Evolutionary conservation across 306 rosid species (phyloP).

Genomic region (Psophocarpus tetragonolobus): DNA sequence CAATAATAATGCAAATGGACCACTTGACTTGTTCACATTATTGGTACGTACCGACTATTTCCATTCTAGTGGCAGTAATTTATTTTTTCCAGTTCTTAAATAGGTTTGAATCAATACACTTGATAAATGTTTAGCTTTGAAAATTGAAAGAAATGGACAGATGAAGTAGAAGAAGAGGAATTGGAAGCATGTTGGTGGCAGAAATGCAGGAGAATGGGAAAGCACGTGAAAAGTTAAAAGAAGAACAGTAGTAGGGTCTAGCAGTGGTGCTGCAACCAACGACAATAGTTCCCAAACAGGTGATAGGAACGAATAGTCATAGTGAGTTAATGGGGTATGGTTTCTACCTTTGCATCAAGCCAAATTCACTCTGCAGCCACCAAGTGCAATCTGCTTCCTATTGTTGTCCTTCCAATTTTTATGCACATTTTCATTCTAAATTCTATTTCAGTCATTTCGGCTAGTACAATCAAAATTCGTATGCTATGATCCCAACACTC

Average conservation of each 20-base stretch:
- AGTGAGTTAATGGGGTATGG: background rate
- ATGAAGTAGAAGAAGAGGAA: too few relatives aligned
- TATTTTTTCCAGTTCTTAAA: too few relatives aligned
- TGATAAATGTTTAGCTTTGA: too few relatives aligned
- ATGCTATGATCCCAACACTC: too few relatives aligned
- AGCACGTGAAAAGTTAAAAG: background rate
- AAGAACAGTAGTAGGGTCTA: conserved; percentile 25
- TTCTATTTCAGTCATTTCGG: too few relatives aligned
- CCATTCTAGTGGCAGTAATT: too few relatives aligned
- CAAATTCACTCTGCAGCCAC: background rate
- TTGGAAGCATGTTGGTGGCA: too few relatives aligned
- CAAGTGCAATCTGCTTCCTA: background rate
- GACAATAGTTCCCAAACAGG: conserved; percentile 25
- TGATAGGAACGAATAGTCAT: background rate
- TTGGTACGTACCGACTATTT: too few relatives aligned
- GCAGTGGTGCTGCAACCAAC: conserved; percentile 38
- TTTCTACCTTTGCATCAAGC: background rate
- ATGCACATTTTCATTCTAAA: background rate
- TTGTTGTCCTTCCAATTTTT: background rate
- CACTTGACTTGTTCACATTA: conserved; percentile 20
- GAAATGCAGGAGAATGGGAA: too few relatives aligned
- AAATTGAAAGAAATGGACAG: too few relatives aligned
- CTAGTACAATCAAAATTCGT: too few relatives aligned
- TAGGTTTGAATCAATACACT: too few relatives aligned
- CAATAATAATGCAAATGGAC: conserved; percentile 33